Evolutionary conservation across 805 yeast genomes (phyloP).

Genomic region (Schizosaccharomyces lindneri): DNA sequence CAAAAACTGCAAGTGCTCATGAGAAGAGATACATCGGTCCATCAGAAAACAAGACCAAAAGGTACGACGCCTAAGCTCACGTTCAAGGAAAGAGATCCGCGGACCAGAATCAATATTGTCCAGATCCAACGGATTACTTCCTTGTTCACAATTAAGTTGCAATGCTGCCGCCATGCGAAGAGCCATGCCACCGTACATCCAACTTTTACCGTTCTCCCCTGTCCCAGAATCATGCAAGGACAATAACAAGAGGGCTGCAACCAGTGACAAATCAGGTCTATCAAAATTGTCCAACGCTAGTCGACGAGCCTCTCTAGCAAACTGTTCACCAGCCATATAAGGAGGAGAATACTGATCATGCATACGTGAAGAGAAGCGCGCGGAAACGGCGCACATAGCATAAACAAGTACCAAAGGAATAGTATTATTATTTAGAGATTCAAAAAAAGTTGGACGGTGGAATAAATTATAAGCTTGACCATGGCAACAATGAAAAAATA

Average conservation of each 20-base stretch:
- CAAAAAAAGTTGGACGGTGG: conserved; percentile 14
- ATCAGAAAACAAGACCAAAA: conserved; percentile 16
- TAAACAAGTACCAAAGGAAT: conserved; percentile 12
- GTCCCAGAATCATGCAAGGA: conserved; percentile 16
- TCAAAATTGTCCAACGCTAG: conserved; percentile 12
- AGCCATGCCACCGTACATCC: conserved; percentile 16
- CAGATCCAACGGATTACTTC: conserved; percentile 8
- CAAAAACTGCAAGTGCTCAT: conserved; percentile 13
- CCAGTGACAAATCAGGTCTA: conserved; percentile 14
- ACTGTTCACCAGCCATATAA: conserved; percentile 10
- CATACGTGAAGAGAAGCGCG: conserved; percentile 16
- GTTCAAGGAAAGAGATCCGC: conserved; percentile 11
- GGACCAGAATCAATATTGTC: conserved; percentile 3
- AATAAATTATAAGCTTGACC: conserved; percentile 15
- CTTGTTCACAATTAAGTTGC: conserved; percentile 12
- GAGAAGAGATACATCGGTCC: conserved; percentile 15
- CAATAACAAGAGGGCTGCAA: conserved; percentile 14
- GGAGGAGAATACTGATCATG: conserved; percentile 7
- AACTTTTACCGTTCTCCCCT: conserved; percentile 14
- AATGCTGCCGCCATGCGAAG: conserved; percentile 15
- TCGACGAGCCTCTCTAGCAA: conserved; percentile 9
- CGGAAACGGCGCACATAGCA: conserved; percentile 15
- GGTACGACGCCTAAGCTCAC: conserved; percentile 14
- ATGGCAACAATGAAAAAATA: conserved; percentile 14
- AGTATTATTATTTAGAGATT: conserved; percentile 10